phyloP scores from a whole-genome alignment of 352 stramenopile genomes.

The Pythium pectinolyticum region DNA sequence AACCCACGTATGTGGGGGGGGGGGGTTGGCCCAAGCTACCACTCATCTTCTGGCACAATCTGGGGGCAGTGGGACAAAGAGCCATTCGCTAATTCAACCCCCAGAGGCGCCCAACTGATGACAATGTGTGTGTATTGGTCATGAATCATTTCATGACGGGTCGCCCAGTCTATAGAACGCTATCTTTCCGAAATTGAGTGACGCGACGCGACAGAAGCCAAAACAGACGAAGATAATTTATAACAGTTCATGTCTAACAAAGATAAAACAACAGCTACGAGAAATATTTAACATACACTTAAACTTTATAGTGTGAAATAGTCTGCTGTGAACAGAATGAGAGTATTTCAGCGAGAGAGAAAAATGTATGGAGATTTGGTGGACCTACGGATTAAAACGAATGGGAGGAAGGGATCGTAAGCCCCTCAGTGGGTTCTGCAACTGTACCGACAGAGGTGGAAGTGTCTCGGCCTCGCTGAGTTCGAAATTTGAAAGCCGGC shows the following conservation, averaged over 20 bases:
- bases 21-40: constrained; percentile 1
- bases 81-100: constrained; percentile 2
- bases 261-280: too few relatives aligned
- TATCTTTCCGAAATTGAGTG: not conserved
- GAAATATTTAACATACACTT: not conserved
- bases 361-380: too few relatives aligned
- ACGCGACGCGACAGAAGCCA: too few relatives aligned
- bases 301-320: too few relatives aligned
- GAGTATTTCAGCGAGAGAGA: too few relatives aligned
- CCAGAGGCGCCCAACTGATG: not conserved
- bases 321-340: too few relatives aligned
- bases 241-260: too few relatives aligned
- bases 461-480: not conserved
- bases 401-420: not conserved
- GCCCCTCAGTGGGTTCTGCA: not conserved
- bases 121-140: constrained; percentile 3
- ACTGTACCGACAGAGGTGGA: not conserved
- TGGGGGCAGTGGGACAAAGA: constrained; percentile 2
- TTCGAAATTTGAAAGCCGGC: not conserved
- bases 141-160: constrained; percentile 1
- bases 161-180: not conserved
- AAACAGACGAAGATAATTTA: too few relatives aligned
- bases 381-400: not conserved
- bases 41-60: constrained; percentile 1
- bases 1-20: not conserved